These are phyloP conservation scores for Arthroderma sp. DNA, from an alignment of 2,329 filamentous ascomycete genomes.

Conservation along the genomic window DNA sequence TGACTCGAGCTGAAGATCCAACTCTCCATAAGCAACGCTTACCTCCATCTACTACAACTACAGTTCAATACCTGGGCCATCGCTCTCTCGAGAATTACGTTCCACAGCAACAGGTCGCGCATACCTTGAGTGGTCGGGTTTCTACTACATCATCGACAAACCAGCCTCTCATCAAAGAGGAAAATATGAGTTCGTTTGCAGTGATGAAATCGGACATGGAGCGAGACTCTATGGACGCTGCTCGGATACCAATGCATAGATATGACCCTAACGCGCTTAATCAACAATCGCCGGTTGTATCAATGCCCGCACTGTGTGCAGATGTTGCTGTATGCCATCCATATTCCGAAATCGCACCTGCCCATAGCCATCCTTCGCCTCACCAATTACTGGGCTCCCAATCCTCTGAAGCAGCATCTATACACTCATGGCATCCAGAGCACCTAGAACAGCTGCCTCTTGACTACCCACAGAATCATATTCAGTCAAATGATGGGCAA, in stretches of 20 bases:
- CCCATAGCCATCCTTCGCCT: conserved; percentile 24
- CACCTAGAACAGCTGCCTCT: conserved; percentile 15
- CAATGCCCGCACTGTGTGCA: conserved; percentile 22
- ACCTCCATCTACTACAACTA: no score
- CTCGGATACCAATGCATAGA: conserved; percentile 19
- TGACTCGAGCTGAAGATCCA: conserved; percentile 30
- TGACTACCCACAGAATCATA: no score
- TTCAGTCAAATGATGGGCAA: conserved; percentile 21
- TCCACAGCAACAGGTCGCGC: no score
- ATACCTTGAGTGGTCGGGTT: no score
- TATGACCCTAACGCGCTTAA: conserved; percentile 23
- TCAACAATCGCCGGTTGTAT: conserved; percentile 8
- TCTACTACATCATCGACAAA: conserved; percentile 31
- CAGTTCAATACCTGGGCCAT: no score
- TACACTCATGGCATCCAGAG: conserved; percentile 31
- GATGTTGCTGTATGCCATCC: conserved; percentile 19
- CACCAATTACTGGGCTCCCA: conserved; percentile 28
- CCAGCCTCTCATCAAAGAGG: conserved; percentile 28
- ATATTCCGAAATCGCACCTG: conserved; percentile 21
- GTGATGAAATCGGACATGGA: conserved; percentile 20
- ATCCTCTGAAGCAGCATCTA: conserved; percentile 25
- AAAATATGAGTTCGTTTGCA: conserved; percentile 23
- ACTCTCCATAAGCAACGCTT: conserved; percentile 18
- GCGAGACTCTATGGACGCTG: conserved; percentile 20
- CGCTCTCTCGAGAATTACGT: no score